phyloP scores from a whole-genome alignment of 2,329 filamentous ascomycete genomes.

The Botrytis hyacinthi region DNA sequence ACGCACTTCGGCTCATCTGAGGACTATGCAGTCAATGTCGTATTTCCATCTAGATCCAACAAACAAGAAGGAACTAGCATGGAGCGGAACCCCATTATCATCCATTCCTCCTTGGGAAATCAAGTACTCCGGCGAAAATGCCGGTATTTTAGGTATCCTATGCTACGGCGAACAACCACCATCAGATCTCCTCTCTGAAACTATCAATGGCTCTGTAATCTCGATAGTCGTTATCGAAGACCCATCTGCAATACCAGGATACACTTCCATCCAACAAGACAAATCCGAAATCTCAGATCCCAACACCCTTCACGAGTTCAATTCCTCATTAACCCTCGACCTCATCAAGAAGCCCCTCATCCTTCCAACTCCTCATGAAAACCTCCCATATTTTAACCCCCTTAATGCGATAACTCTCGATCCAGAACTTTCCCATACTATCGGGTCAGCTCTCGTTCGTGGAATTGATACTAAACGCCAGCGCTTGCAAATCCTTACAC shows the following conservation, averaged over 20 bases:
- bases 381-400: slow-evolving; percentile 62
- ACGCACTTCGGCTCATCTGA: slow-evolving; percentile 62
- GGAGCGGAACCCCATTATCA: slow-evolving; percentile 58
- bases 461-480: slow-evolving; percentile 58
- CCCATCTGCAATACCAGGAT: slow-evolving; percentile 47
- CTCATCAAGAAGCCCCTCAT: slow-evolving; percentile 32
- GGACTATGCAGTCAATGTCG: slow-evolving; percentile 75
- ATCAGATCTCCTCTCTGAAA: slow-evolving; percentile 57
- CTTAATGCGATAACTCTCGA: slow-evolving; percentile 54
- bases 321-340: slow-evolving; percentile 16
- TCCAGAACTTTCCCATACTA: slow-evolving; percentile 55
- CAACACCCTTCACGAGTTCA: neutral
- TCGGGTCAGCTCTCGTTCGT: slow-evolving; percentile 68
- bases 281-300: neutral
- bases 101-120: slow-evolving; percentile 60
- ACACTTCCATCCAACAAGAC: slow-evolving; percentile 24
- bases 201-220: slow-evolving; percentile 69
- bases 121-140: slow-evolving; percentile 50
- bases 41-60: slow-evolving; percentile 62
- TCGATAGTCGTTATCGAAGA: slow-evolving; percentile 62
- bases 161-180: slow-evolving; percentile 65
- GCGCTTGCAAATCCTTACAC: slow-evolving; percentile 64
- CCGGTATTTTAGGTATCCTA: slow-evolving; percentile 62
- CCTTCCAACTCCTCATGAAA: slow-evolving; percentile 47
- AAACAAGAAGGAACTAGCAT: slow-evolving; percentile 29